phyloP scores from a whole-genome alignment of 139 green algal species.

The Chlorella sp. region DNA sequence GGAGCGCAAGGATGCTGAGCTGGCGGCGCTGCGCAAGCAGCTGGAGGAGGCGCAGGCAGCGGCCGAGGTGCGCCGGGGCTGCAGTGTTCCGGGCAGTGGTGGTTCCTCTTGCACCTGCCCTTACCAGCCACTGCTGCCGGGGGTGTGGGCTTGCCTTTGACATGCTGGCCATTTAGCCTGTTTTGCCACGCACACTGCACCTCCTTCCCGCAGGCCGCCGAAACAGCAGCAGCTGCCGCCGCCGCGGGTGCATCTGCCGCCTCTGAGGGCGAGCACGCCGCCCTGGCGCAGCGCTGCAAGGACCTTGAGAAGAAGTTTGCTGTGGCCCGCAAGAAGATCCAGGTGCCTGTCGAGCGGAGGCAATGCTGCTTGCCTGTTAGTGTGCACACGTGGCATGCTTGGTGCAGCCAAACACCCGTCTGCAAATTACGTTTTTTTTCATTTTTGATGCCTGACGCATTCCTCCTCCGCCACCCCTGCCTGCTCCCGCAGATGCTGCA shows the following conservation, averaged over 20 bases:
- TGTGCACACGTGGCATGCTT: not conserved
- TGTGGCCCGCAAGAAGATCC: slow-evolving; percentile 38
- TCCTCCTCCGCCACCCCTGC: no score
- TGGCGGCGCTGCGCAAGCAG: not conserved
- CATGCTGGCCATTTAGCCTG: no score
- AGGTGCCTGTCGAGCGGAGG: slow-evolving; percentile 11
- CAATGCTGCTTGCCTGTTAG: not conserved
- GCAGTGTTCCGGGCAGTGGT: no score
- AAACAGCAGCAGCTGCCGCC: not conserved
- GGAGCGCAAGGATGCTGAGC: slow-evolving; percentile 22
- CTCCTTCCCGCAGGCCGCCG: not conserved
- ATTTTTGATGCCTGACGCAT: no score
- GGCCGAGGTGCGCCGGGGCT: not conserved
- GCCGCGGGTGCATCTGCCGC: not conserved
- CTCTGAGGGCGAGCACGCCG: not conserved
- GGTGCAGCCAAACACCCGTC: no score
- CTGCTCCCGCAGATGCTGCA: slow-evolving; percentile 26
- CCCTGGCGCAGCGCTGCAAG: slow-evolving; percentile 6
- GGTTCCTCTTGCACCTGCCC: no score
- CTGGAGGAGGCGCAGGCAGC: slow-evolving; percentile 12
- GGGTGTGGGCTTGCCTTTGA: no score
- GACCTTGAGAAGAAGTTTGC: slow-evolving; percentile 45
- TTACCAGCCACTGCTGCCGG: no score
- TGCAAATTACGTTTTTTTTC: no score
- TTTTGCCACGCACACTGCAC: no score